Evolutionary conservation across 1,284 basidiomycete species (phyloP), one percentile per base, ranked within the genome.

Genomic region (Leccinum griseonigrum): DNA sequence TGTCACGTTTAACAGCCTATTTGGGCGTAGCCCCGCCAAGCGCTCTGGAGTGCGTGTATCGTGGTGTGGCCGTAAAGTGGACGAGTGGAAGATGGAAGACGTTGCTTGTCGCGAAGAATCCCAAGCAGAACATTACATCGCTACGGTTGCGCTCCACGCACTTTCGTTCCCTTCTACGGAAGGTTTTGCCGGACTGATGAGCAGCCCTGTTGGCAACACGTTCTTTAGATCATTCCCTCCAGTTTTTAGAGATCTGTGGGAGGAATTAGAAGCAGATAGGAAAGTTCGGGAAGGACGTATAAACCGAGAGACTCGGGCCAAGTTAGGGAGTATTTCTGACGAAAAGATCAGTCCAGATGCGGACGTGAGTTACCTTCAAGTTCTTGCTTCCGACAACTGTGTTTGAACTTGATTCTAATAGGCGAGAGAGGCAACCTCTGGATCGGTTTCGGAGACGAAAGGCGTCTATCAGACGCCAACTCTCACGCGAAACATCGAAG

Each of bases 51-150:
- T 95, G 40, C 85, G 78, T 61, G 83, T 96, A 61, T 81, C 86
- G 18, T 95, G 94, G 92, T 81, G 85, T 54, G 83, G 83, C 14
- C 82, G 79, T 36, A 83, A 82, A 64, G 77, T 81, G 26, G 84
- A 87, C 60, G 83, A 88, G 56, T 97, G 92, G 88, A 75, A 75
- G 16, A 98, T 98, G 93, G 86, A 90, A 2, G 87, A 94, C 62
- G 79, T 94, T 46, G 95, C 92, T 3, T 98, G 97, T 71, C 79
- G 85, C 51, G 85, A 91, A 63, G 82, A 87, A 60, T 72, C 72
- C 1, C 94, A 98, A 71, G 95, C 97, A 3, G 94, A 96, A 71
- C 90, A 98, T 69, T 98, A 95, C 69, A 84, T 97, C 58, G 86
- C 97, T 1, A 92, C 92, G 2, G 77, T 97, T 28, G 95, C 94